These are phyloP conservation scores for Diddensiella transvaalensis DNA, from an alignment of 805 yeast genomes.

Conservation along the genomic window DNA sequence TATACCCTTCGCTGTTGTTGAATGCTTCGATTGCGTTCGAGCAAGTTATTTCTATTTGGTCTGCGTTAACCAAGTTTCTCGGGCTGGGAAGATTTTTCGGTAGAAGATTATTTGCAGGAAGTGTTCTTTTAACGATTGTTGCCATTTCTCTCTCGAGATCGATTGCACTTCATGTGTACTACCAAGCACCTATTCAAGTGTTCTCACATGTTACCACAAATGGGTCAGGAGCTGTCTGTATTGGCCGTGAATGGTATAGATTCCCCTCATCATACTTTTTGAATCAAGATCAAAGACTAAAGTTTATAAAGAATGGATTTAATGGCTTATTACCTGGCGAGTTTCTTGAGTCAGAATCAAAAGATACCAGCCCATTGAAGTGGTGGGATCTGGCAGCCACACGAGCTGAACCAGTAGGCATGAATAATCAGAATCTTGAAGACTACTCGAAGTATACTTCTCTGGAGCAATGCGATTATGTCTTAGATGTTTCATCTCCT, in stretches of 20 bases:
- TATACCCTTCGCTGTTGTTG: conserved; percentile 65
- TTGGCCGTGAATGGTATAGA: conserved; percentile 96
- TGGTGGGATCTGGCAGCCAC: conserved; percentile 30
- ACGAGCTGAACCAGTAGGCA: conserved; percentile 51
- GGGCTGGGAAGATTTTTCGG: conserved; percentile 4
- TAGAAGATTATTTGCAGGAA: conserved; percentile 8
- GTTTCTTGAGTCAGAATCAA: conserved; percentile 47
- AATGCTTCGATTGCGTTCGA: conserved; percentile 54
- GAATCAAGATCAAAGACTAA: conserved; percentile 57
- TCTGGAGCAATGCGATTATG: conserved; percentile 58
- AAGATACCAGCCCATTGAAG: conserved; percentile 24
- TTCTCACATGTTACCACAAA: conserved; percentile 43
- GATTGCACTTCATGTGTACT: conserved; percentile 58
- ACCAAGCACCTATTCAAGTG: conserved; percentile 67
- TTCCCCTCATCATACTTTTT: conserved; percentile 85
- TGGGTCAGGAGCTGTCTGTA: conserved; percentile 56
- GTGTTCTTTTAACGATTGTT: conserved; percentile 17
- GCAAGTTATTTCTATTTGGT: conserved; percentile 7
- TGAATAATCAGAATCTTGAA: conserved; percentile 73
- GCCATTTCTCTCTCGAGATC: conserved; percentile 49
- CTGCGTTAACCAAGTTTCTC: background rate
- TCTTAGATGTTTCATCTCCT: conserved; percentile 55
- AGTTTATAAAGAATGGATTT: conserved; percentile 73
- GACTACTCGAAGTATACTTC: conserved; percentile 54
- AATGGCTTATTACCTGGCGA: conserved; percentile 88